Conservation (phyloP, 2,329 filamentous ascomycete species). For the Pestalotiopsis sp. region DNA sequence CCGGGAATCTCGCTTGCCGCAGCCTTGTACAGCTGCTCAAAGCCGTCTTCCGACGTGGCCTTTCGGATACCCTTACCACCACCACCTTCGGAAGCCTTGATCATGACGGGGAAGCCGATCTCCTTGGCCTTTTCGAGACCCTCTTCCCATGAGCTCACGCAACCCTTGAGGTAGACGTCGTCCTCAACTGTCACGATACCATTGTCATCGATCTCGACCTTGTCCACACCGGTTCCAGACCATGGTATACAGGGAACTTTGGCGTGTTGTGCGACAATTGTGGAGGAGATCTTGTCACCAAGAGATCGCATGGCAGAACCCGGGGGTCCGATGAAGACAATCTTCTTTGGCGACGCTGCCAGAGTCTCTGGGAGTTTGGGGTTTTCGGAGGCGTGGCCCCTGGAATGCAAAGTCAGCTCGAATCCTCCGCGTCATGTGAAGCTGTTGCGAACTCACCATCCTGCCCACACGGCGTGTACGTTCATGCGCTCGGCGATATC, state of each 20-base stretch:
- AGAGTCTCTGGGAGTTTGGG: slow-evolving; percentile 95
- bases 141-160: slow-evolving; percentile 86
- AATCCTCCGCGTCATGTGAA: slow-evolving; percentile 10
- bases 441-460: slow-evolving; percentile 70
- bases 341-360: slow-evolving; percentile 95
- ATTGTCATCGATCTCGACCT: slow-evolving; percentile 74
- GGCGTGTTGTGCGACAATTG: slow-evolving; percentile 97
- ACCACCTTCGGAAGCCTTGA: slow-evolving; percentile 99
- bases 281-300: slow-evolving; percentile 99
- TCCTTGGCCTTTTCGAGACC: slow-evolving; percentile 81
- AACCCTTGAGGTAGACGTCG: slow-evolving; percentile 83
- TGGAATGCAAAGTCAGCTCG: slow-evolving; percentile 32
- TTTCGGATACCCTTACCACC: slow-evolving; percentile 99
- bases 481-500: slow-evolving; percentile 98
- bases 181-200: slow-evolving; percentile 93
- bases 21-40: slow-evolving; percentile 86
- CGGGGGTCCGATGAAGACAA: slow-evolving; percentile 97
- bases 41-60: slow-evolving; percentile 81
- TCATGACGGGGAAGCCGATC: slow-evolving; percentile 99
- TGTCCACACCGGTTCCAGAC: slow-evolving; percentile 89
- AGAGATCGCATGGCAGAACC: slow-evolving; percentile 98
- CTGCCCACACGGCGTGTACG: slow-evolving; percentile 97
- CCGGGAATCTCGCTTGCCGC: slow-evolving; percentile 97
- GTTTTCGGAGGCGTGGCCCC: slow-evolving; percentile 98
- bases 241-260: slow-evolving; percentile 97